Percentiles rank a stretch among this genome's conserved stretches.
Conservation (phyloP, 192 early-diverging fungal species). For the Diversispora epigaea region DNA sequence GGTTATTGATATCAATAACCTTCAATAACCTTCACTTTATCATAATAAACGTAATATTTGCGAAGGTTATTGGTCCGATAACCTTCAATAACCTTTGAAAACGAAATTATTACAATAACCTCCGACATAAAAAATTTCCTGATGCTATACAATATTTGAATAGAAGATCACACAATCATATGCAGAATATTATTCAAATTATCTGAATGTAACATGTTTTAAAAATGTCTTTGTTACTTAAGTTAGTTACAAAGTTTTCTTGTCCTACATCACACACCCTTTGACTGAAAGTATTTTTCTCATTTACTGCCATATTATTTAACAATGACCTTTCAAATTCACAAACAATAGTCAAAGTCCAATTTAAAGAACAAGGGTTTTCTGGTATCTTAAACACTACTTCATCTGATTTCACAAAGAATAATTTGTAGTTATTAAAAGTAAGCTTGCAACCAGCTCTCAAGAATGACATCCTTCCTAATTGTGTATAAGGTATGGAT, state of each 20-base stretch:
- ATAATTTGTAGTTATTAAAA: background rate
- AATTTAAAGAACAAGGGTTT: background rate
- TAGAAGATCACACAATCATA: no score
- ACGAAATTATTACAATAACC: no score
- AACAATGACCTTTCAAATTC: background rate
- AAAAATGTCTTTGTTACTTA: background rate
- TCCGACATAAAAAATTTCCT: no score
- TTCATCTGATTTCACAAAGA: background rate
- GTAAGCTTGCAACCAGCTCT: slow-evolving; percentile 6
- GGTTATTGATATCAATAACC: no score
- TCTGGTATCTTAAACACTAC: background rate
- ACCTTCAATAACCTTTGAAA: no score
- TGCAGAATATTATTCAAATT: no score
- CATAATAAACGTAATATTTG: no score
- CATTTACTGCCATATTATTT: background rate
- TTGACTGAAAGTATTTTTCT: background rate
- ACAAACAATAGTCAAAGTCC: background rate
- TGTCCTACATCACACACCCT: no score
- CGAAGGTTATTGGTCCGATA: no score
- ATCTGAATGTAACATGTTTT: no score
- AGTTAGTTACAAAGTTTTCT: background rate
- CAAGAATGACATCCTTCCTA: background rate
- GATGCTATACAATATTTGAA: no score
- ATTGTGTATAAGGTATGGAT: slow-evolving; percentile 5
- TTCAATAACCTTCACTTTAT: no score